These are phyloP conservation scores for Cornus kousa DNA, from an alignment of 148 eudicot species.

Conservation along the genomic window DNA sequence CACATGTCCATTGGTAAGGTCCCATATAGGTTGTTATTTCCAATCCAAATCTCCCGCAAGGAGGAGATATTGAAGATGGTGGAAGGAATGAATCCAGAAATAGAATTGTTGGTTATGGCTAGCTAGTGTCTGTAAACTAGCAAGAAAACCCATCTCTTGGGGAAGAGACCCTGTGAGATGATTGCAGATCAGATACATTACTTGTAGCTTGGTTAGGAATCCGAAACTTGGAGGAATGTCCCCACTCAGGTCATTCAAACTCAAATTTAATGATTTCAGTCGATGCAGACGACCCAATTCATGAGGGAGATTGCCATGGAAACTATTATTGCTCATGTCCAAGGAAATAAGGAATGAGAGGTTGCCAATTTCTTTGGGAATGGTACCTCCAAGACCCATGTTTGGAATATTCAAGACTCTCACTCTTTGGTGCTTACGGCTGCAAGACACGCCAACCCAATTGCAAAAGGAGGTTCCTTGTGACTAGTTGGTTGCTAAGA, in stretches of 20 bases:
- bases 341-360: neutral
- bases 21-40: neutral
- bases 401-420: neutral
- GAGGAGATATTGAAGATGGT: neutral
- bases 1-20: neutral
- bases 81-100: neutral
- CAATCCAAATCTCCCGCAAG: neutral
- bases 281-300: neutral
- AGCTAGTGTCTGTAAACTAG: neutral
- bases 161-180: no score
- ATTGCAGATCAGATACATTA: no score
- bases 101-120: neutral
- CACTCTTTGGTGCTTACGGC: neutral
- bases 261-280: neutral
- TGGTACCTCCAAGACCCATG: slow-evolving; percentile 4
- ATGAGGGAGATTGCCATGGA: neutral
- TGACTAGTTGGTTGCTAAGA: neutral
- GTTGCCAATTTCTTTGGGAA: neutral
- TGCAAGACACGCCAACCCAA: neutral
- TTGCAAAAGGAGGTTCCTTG: neutral
- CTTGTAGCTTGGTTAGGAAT: no score
- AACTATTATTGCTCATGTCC: neutral
- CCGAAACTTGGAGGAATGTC: neutral
- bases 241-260: neutral
- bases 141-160: neutral